A percentile compares a stretch with the other conserved stretches of the same genome.
Conservation (phyloP, 163 green algal genomes). For the Chlamydomonas reinhardtii region DNA sequence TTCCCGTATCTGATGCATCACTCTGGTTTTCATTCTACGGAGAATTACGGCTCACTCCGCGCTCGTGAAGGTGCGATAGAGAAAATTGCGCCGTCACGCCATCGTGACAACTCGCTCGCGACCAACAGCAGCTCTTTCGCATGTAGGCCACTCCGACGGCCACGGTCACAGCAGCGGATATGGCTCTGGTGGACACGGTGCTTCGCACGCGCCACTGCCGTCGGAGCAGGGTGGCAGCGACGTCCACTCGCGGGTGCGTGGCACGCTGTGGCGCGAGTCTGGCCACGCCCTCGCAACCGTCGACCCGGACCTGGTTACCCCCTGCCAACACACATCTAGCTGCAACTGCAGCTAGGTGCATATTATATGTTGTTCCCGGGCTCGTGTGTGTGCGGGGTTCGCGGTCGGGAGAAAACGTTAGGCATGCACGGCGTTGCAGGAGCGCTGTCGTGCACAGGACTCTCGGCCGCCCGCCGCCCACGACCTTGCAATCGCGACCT, state of each 20-base stretch:
- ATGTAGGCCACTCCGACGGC: neutral
- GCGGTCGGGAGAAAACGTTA: too few species aligned
- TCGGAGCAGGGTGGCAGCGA: conserved; percentile 21
- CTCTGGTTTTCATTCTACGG: conserved; percentile 31
- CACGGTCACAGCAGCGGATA: neutral
- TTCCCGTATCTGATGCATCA: conserved; percentile 74
- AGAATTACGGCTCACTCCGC: conserved; percentile 43
- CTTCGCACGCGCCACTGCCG: neutral
- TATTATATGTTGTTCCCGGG: too few species aligned
- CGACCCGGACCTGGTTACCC: too few species aligned
- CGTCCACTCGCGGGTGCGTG: conserved; percentile 26
- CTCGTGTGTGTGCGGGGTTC: too few species aligned
- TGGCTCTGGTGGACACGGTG: neutral
- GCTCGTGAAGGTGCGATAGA: neutral
- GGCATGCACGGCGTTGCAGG: too few species aligned
- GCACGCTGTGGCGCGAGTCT: neutral
- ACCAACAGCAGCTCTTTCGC: neutral
- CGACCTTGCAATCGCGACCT: too few species aligned
- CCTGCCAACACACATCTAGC: too few species aligned
- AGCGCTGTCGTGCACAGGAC: too few species aligned
- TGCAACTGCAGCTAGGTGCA: too few species aligned
- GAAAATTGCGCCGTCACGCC: neutral
- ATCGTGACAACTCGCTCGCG: neutral
- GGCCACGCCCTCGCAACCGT: too few species aligned
- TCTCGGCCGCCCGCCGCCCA: too few species aligned